phyloP scores from a whole-genome alignment of 768 basidiomycete species.

The Mycena galopus region DNA sequence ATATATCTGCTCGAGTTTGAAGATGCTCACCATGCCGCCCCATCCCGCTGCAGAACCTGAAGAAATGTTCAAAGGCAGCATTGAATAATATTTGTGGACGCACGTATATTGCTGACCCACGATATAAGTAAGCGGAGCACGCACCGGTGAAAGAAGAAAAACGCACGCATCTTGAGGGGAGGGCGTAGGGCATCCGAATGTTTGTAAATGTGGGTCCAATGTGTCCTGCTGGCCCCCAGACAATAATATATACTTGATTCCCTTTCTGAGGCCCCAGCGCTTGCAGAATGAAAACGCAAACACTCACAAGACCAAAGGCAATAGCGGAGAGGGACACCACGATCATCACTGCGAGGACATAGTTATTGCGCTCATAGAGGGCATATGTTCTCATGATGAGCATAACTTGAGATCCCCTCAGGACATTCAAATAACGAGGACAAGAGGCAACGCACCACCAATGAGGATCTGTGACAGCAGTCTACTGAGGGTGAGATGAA shows the following conservation, averaged over 20 bases:
- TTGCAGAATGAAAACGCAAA: no score
- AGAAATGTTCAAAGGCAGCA: neutral
- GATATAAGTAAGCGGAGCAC: neutral
- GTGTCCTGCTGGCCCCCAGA: neutral
- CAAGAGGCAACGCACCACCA: slow-evolving; percentile 8
- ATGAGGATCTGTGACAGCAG: slow-evolving; percentile 25
- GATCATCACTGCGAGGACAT: slow-evolving; percentile 10
- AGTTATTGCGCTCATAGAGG: slow-evolving; percentile 26
- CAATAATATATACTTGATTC: neutral
- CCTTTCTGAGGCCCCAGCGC: neutral
- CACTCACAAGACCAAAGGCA: neutral
- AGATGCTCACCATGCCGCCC: neutral
- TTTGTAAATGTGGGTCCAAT: neutral
- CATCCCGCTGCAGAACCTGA: neutral
- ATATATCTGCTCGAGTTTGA: neutral
- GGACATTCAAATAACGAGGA: no score
- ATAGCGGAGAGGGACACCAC: slow-evolving; percentile 9
- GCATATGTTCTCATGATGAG: slow-evolving; percentile 34
- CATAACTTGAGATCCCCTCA: slow-evolving; percentile 2
- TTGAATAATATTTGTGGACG: neutral
- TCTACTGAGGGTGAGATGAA: neutral
- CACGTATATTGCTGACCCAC: neutral
- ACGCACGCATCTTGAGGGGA: neutral
- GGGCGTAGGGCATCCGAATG: neutral
- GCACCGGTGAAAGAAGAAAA: neutral